Conservation (phyloP, 2,329 filamentous ascomycete genomes). For the Rhinocladiella similis region DNA sequence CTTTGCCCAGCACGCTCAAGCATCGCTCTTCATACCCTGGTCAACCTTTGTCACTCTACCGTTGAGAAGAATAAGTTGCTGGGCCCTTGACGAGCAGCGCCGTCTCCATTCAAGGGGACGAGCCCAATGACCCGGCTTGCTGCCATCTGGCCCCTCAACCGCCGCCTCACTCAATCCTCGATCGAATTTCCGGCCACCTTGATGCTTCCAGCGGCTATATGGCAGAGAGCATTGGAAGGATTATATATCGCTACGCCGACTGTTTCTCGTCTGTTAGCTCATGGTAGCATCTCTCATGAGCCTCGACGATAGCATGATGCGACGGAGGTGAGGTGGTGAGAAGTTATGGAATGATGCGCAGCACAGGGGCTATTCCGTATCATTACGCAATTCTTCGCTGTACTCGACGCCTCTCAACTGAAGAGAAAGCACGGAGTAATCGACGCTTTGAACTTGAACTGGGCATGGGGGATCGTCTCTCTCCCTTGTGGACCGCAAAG, state of each 20-base stretch:
- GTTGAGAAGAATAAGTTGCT: background rate
- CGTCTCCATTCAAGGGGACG: background rate
- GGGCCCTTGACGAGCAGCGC: background rate
- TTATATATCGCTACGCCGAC: constrained; percentile 10
- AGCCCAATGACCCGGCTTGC: background rate
- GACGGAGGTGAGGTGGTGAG: background rate
- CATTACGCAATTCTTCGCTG: background rate
- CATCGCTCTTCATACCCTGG: constrained; percentile 4
- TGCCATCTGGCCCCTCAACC: background rate
- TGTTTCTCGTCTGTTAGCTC: background rate
- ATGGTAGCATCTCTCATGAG: background rate
- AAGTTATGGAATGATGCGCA: background rate
- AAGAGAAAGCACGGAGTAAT: background rate
- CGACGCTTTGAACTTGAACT: background rate
- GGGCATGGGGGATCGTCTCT: too few species aligned
- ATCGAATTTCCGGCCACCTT: background rate
- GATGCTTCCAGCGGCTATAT: constrained; percentile 4
- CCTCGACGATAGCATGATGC: background rate
- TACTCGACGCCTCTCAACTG: background rate
- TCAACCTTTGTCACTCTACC: constrained; percentile 12
- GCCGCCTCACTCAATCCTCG: background rate
- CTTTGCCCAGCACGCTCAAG: constrained; percentile 11
- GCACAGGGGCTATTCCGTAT: background rate
- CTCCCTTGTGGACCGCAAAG: background rate
- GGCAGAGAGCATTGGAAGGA: constrained; percentile 5